phyloP scores from a whole-genome alignment of 768 basidiomycete genomes.

The Tephrocybe sp. region DNA sequence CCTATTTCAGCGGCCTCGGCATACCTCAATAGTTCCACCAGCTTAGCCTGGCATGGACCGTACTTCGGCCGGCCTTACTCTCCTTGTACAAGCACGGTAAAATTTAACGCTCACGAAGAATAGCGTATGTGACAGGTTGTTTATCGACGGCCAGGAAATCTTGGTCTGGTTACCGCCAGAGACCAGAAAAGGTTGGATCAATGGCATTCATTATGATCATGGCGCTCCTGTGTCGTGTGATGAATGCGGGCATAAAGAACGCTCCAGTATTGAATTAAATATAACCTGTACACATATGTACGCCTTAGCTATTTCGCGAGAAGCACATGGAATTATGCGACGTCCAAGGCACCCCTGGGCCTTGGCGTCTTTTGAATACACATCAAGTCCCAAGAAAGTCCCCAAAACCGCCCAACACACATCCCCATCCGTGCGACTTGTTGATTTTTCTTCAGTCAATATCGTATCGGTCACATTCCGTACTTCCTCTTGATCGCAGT shows the following conservation, averaged over 20 bases:
- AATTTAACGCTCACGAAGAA: no score
- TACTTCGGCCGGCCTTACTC: no score
- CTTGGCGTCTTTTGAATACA: constrained; percentile 10
- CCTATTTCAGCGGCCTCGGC: no score
- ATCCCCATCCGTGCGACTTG: constrained; percentile 1
- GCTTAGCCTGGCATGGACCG: no score
- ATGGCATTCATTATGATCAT: neutral
- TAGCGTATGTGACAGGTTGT: no score
- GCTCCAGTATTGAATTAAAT: neutral
- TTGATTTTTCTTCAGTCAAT: constrained; percentile 2
- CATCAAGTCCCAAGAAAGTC: neutral
- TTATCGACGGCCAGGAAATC: neutral
- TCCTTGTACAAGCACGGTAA: no score
- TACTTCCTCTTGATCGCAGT: constrained; percentile 74
- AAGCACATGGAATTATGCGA: constrained; percentile 8
- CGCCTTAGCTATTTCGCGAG: neutral
- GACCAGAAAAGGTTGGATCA: neutral
- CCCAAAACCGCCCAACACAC: neutral
- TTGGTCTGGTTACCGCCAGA: neutral
- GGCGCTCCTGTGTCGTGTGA: neutral
- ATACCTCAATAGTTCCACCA: no score
- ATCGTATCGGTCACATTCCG: constrained; percentile 41
- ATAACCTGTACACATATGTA: constrained; percentile 1
- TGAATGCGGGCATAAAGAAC: neutral
- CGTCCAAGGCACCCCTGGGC: constrained; percentile 4